phyloP scores from a whole-genome alignment of 1,284 basidiomycete species.

The Ganoderma lucidum region DNA sequence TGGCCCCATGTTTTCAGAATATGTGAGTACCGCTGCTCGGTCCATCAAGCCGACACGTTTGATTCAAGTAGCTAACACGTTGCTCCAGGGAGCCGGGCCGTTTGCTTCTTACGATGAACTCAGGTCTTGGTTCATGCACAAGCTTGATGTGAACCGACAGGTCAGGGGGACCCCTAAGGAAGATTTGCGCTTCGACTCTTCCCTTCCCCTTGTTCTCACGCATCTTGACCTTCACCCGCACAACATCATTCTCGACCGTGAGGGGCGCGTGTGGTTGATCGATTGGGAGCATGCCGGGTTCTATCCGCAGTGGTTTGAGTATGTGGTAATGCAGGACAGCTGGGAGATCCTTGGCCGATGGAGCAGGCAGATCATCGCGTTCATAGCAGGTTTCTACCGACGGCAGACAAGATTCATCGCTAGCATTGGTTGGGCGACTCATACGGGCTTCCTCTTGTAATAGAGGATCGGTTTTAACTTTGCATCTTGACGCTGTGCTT shows the following conservation, averaged over 20 bases:
- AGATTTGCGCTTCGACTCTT: slow-evolving; percentile 33
- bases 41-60: not conserved
- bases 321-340: not conserved
- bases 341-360: slow-evolving; percentile 2
- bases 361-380: not conserved
- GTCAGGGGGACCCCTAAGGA: not conserved
- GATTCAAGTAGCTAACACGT: not conserved
- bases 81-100: slow-evolving; percentile 15
- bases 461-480: not conserved
- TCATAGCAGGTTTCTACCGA: not conserved
- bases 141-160: slow-evolving; percentile 7
- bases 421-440: not conserved
- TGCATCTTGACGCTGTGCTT: not conserved
- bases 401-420: not conserved
- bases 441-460: not conserved
- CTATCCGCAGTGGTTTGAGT: slow-evolving; percentile 44
- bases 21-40: not conserved
- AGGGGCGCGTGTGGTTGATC: slow-evolving; percentile 41
- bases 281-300: slow-evolving; percentile 41
- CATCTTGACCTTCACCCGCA: slow-evolving; percentile 40
- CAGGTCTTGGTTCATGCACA: slow-evolving; percentile 21
- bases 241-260: slow-evolving; percentile 39
- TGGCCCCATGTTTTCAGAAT: slow-evolving; percentile 1
- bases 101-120: slow-evolving; percentile 25
- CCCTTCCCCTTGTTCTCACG: slow-evolving; percentile 39